Conservation (phyloP, 2,329 filamentous ascomycete species). For the Fusarium begoniae region DNA sequence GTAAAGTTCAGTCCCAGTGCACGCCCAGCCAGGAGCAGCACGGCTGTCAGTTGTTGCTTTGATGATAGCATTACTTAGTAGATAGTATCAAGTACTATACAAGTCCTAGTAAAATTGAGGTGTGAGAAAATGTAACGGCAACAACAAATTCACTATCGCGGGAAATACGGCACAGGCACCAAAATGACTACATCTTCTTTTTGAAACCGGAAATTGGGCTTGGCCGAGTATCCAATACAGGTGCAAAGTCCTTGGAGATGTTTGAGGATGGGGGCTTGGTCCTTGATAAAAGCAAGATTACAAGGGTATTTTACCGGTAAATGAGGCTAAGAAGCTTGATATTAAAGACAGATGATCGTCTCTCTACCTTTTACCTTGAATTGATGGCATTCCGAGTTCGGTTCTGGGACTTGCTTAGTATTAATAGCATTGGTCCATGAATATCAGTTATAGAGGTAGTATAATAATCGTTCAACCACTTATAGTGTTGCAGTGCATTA, state of each 20-base stretch:
- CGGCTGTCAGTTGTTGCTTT: conserved; percentile 2
- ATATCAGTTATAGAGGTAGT: not conserved
- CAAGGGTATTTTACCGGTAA: conserved; percentile 26
- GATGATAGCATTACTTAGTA: conserved; percentile 17
- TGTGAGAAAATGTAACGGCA: not conserved
- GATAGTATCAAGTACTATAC: not conserved
- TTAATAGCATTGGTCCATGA: not conserved
- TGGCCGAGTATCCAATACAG: conserved; percentile 6
- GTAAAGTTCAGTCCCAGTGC: conserved; percentile 59
- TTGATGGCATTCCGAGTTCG: not conserved
- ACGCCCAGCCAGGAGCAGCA: conserved; percentile 38
- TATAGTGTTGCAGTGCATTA: not conserved
- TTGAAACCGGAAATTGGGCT: conserved; percentile 29
- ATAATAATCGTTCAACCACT: not conserved
- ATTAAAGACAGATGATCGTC: not conserved
- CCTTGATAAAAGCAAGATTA: conserved; percentile 32
- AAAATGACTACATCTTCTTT: conserved; percentile 13
- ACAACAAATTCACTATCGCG: not conserved
- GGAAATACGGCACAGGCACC: not conserved
- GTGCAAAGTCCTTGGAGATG: conserved; percentile 14
- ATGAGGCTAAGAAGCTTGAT: not conserved
- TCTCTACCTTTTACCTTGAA: not conserved
- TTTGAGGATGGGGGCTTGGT: conserved; percentile 12
- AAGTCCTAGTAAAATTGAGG: not conserved
- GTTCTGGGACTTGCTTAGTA: not conserved